Evolutionary conservation across 176 grass and related monocot genomes (phyloP).

Genomic region (Triticum dicoccoides): DNA sequence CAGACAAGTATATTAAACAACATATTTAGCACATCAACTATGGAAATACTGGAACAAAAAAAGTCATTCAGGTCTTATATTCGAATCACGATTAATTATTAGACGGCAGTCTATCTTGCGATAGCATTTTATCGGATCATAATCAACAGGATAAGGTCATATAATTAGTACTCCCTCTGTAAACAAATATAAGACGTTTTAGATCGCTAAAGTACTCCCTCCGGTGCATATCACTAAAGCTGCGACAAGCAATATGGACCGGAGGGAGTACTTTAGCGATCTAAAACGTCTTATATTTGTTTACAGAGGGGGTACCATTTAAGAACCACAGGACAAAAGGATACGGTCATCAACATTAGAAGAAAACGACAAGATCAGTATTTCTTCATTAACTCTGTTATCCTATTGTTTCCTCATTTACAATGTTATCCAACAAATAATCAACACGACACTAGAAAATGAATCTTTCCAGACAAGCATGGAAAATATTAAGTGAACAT

Average conservation of each 20-base stretch:
- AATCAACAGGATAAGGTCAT: not conserved
- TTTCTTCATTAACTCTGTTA: not conserved
- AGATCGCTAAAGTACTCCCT: too few species aligned
- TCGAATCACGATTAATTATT: not conserved
- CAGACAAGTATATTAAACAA: not conserved
- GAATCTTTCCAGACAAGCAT: conserved; percentile 19
- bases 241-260: too few species aligned
- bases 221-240: not conserved
- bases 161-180: conserved; percentile 1
- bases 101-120: not conserved
- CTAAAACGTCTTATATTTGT: too few species aligned
- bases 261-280: too few species aligned
- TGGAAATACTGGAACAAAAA: not conserved
- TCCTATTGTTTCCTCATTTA: conserved; percentile 1
- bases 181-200: too few species aligned
- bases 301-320: not conserved
- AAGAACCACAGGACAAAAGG: conserved; percentile 20
- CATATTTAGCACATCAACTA: not conserved
- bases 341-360: not conserved
- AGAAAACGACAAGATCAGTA: not conserved
- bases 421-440: not conserved
- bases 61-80: not conserved
- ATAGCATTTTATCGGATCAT: conserved; percentile 2
- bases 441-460: conserved; percentile 10
- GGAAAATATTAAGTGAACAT: conserved; percentile 13